Percentiles rank a stretch among this genome's conserved stretches.
Evolutionary conservation across 1,284 basidiomycete species (phyloP).

Genomic region (Cutaneotrichosporon cavernicola): DNA sequence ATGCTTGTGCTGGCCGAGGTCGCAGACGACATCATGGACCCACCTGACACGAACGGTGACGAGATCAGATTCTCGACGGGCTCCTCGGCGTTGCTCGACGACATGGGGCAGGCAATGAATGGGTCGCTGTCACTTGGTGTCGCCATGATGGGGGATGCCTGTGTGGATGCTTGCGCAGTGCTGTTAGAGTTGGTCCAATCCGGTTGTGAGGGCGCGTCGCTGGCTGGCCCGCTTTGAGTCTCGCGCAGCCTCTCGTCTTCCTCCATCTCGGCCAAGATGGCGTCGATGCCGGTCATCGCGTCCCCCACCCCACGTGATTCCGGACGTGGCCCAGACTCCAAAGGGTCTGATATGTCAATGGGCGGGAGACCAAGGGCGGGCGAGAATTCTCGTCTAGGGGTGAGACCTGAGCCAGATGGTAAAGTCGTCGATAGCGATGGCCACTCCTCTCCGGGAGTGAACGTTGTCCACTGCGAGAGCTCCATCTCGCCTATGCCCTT

Average conservation of each 20-base stretch:
- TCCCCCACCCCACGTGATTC: conserved; percentile 11
- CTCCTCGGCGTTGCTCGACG: not conserved
- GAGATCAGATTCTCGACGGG: conserved; percentile 15
- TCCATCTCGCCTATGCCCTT: conserved; percentile 33
- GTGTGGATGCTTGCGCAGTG: not conserved
- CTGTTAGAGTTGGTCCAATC: conserved; percentile 3
- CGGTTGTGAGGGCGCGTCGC: not conserved
- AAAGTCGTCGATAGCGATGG: conserved; percentile 24
- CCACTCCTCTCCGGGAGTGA: conserved; percentile 45
- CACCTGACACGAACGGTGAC: conserved; percentile 23
- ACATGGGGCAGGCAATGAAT: not conserved
- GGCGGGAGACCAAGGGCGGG: conserved; percentile 22
- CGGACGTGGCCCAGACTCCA: conserved; percentile 13
- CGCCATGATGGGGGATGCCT: not conserved
- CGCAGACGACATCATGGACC: conserved; percentile 12
- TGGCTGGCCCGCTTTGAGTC: conserved; percentile 9
- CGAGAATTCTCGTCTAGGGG: conserved; percentile 24
- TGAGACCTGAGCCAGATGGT: conserved; percentile 24
- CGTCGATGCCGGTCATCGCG: conserved; percentile 35
- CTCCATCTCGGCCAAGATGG: conserved; percentile 45
- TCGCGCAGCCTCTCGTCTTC: conserved; percentile 35
- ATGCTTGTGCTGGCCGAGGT: conserved; percentile 19
- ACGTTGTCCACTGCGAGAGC: conserved; percentile 43
- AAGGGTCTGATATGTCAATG: conserved; percentile 18
- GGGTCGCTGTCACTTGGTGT: not conserved